Conservation (phyloP, 768 basidiomycete genomes). For the Auriscalpium orientale region DNA sequence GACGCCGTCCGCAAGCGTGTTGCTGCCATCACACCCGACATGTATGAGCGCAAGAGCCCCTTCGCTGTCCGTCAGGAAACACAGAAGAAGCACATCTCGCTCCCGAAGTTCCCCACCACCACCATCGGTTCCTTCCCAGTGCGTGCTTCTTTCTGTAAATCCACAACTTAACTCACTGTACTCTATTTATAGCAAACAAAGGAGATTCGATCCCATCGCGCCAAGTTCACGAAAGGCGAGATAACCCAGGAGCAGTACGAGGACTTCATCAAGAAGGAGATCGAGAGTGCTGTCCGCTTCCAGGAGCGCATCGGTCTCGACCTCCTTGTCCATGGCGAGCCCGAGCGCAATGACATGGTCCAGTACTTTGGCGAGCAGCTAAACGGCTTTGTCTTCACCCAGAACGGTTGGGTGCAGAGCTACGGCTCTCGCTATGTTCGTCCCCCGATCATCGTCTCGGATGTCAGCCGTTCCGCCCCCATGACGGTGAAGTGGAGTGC, state of each 20-base stretch:
- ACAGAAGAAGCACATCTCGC: conserved; percentile 80
- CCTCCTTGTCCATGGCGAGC: conserved; percentile 96
- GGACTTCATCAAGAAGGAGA: conserved; percentile 97
- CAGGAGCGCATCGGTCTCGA: conserved; percentile 96
- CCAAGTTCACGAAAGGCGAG: conserved; percentile 89
- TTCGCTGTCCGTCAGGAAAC: conserved; percentile 83
- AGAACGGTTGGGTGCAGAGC: conserved; percentile 98
- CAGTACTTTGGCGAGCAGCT: conserved; percentile 99
- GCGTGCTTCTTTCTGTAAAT: conserved; percentile 18
- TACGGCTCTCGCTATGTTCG: conserved; percentile 99
- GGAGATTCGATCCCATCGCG: conserved; percentile 95
- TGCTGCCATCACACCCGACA: conserved; percentile 78
- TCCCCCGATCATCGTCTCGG: conserved; percentile 96
- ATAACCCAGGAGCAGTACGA: conserved; percentile 85
- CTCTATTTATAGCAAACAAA: conserved; percentile 74
- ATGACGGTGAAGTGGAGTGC: conserved; percentile 97
- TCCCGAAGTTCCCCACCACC: conserved; percentile 97
- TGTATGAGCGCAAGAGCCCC: conserved; percentile 81
- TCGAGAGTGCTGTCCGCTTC: conserved; percentile 88
- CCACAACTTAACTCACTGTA: conserved; percentile 8
- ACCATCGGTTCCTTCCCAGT: conserved; percentile 98
- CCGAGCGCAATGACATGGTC: conserved; percentile 99
- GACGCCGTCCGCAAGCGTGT: conserved; percentile 94
- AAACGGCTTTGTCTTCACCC: conserved; percentile 94
- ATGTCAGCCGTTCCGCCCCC: conserved; percentile 84